These are phyloP conservation scores for Lentithecium fluviatile DNA, from an alignment of 495 filamentous ascomycete species.

Conservation along the genomic window DNA sequence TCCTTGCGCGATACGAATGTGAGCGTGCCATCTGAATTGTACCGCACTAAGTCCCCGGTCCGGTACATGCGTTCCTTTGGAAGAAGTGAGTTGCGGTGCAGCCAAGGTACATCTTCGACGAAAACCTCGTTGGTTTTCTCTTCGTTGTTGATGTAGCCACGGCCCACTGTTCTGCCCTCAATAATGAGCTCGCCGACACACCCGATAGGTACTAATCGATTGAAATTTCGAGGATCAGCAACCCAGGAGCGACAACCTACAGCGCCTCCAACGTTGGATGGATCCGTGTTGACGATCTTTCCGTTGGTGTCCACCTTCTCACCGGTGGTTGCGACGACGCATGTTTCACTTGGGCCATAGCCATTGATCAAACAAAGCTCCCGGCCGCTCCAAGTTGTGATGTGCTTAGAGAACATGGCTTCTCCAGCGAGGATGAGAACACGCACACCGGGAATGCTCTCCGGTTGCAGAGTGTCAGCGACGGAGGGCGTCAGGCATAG, in stretches of 20 bases:
- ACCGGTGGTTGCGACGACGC: background rate
- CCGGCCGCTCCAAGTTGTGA: slow-evolving; percentile 21
- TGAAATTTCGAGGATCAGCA: slow-evolving; percentile 44
- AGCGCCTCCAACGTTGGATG: slow-evolving; percentile 43
- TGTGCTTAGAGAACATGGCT: slow-evolving; percentile 10
- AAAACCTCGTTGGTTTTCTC: slow-evolving; percentile 40
- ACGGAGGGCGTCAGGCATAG: slow-evolving; percentile 37
- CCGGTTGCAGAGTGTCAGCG: slow-evolving; percentile 11
- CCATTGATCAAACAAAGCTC: slow-evolving; percentile 15
- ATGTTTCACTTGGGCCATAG: slow-evolving; percentile 25
- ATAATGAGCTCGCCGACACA: slow-evolving; percentile 51
- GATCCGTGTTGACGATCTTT: no score
- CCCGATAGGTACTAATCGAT: slow-evolving; percentile 46
- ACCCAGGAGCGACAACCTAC: slow-evolving; percentile 28
- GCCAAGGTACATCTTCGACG: slow-evolving; percentile 32
- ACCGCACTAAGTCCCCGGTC: slow-evolving; percentile 45
- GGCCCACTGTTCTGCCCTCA: slow-evolving; percentile 46
- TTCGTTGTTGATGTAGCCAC: slow-evolving; percentile 43
- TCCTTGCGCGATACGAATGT: slow-evolving; percentile 48
- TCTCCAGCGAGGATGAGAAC: slow-evolving; percentile 37
- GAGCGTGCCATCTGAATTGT: slow-evolving; percentile 44
- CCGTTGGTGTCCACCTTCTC: no score
- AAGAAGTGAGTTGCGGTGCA: background rate
- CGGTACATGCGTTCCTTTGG: slow-evolving; percentile 40
- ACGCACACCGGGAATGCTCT: slow-evolving; percentile 14